Evolutionary conservation across 495 filamentous ascomycete species (phyloP).

Genomic region (Cercophora scortea): DNA sequence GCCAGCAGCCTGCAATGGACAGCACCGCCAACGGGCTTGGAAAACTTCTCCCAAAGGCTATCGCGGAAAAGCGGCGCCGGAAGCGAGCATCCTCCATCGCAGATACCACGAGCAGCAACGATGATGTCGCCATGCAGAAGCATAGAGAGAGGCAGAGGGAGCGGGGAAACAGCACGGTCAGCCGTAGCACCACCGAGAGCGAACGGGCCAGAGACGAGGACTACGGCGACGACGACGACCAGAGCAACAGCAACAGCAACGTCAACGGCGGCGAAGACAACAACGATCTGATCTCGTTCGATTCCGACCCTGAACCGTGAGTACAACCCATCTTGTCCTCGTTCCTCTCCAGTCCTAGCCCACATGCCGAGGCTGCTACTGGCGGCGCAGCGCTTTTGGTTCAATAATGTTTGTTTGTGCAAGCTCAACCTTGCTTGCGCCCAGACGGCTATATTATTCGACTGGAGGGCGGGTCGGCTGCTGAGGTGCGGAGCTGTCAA

Average conservation of each 20-base stretch:
- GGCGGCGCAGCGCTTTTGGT: no score
- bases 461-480: no score
- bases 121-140: constrained; percentile 12
- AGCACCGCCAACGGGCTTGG: constrained; percentile 29
- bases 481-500: no score
- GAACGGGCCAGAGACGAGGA: constrained; percentile 13
- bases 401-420: no score
- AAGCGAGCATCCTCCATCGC: constrained; percentile 23
- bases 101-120: constrained; percentile 13
- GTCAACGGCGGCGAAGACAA: constrained; percentile 9
- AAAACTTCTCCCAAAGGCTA: constrained; percentile 41
- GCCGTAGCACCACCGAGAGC: constrained; percentile 12
- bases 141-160: no score
- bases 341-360: not conserved
- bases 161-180: constrained; percentile 11
- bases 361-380: not conserved
- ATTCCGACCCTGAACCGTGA: constrained; percentile 3
- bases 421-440: no score
- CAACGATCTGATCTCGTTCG: not conserved
- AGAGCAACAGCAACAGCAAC: constrained; percentile 9
- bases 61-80: constrained; percentile 35
- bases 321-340: constrained; percentile 3
- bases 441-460: no score
- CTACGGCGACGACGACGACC: not conserved
- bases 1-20: constrained; percentile 17